These are phyloP conservation scores for Trichoderma sp. DNA, from an alignment of 2,329 filamentous ascomycete species.

Conservation along the genomic window DNA sequence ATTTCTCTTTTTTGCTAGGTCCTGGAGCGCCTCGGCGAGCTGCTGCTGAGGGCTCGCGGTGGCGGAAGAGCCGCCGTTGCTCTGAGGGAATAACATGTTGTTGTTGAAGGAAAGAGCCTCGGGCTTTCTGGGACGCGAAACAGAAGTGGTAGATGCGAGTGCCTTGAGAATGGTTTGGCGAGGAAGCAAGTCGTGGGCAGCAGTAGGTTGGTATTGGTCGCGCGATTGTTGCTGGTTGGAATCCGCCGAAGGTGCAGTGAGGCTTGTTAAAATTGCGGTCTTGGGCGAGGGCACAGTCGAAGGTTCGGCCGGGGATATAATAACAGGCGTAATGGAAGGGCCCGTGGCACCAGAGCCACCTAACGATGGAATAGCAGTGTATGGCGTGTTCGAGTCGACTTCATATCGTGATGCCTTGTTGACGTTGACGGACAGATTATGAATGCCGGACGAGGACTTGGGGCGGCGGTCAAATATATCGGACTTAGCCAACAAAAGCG, in stretches of 20 bases:
- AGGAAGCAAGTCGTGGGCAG: conserved; percentile 63
- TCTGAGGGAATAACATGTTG: conserved; percentile 41
- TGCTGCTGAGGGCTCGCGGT: conserved; percentile 50
- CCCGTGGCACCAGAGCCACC: conserved; percentile 25
- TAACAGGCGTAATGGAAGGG: conserved; percentile 18
- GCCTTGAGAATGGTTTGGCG: conserved; percentile 82
- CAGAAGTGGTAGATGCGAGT: conserved; percentile 55
- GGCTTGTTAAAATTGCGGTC: not conserved
- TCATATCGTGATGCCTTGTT: conserved; percentile 24
- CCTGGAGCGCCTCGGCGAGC: conserved; percentile 60
- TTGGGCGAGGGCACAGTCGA: not conserved
- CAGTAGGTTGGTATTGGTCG: conserved; percentile 46
- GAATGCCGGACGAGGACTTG: conserved; percentile 20
- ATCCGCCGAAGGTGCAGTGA: not conserved
- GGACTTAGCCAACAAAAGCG: conserved; percentile 18
- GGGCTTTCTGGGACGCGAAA: conserved; percentile 53
- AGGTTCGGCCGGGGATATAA: conserved; percentile 18
- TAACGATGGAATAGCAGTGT: conserved; percentile 27
- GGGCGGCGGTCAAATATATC: conserved; percentile 23
- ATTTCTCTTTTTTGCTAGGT: conserved; percentile 45
- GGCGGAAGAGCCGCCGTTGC: conserved; percentile 23
- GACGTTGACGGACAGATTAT: conserved; percentile 25
- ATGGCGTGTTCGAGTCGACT: conserved; percentile 22
- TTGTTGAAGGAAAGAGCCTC: conserved; percentile 61
- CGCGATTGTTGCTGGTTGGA: conserved; percentile 13